Percentiles rank a stretch among this genome's conserved stretches.
Evolutionary conservation across 169 alveolate genomes (phyloP).

Genomic region (Plasmodium malariae): DNA sequence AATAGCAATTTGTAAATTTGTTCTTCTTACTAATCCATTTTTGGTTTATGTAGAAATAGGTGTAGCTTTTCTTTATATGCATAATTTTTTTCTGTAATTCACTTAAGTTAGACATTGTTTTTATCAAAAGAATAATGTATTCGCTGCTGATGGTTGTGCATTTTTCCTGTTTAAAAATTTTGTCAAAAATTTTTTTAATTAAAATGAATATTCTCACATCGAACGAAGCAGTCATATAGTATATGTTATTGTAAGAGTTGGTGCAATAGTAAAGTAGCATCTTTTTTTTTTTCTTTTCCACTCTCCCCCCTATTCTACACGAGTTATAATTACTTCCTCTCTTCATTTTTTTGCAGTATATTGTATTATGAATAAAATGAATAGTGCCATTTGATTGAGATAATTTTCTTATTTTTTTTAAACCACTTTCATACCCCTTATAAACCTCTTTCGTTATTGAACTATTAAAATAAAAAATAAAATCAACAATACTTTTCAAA

Average conservation of each 20-base stretch:
- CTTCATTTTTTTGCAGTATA: not conserved
- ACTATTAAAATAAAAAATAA: slow-evolving; percentile 24
- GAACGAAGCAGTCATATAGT: slow-evolving; percentile 27
- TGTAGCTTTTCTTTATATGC: slow-evolving; percentile 14
- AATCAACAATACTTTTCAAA: slow-evolving; percentile 16
- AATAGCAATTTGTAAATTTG: slow-evolving; percentile 26
- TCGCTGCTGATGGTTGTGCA: not conserved
- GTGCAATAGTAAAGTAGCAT: slow-evolving; percentile 3
- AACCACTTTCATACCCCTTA: not conserved
- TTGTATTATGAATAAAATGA: not conserved
- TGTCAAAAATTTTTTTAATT: slow-evolving; percentile 13
- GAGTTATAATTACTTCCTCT: not conserved
- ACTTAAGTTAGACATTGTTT: slow-evolving; percentile 17
- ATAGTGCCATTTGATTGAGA: not conserved
- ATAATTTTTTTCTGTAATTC: slow-evolving; percentile 30
- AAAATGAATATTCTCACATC: slow-evolving; percentile 43
- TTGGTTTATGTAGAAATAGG: slow-evolving; percentile 36
- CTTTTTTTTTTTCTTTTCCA: slow-evolving; percentile 4
- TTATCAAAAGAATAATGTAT: slow-evolving; percentile 6
- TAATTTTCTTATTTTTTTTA: not conserved
- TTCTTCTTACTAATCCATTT: slow-evolving; percentile 22
- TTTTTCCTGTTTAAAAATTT: slow-evolving; percentile 11
- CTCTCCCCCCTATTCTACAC: not conserved
- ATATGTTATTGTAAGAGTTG: slow-evolving; percentile 19
- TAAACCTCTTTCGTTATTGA: slow-evolving; percentile 31